Evolutionary conservation across 805 yeast genomes (phyloP).

Genomic region (Citeromyces nyonsensis): DNA sequence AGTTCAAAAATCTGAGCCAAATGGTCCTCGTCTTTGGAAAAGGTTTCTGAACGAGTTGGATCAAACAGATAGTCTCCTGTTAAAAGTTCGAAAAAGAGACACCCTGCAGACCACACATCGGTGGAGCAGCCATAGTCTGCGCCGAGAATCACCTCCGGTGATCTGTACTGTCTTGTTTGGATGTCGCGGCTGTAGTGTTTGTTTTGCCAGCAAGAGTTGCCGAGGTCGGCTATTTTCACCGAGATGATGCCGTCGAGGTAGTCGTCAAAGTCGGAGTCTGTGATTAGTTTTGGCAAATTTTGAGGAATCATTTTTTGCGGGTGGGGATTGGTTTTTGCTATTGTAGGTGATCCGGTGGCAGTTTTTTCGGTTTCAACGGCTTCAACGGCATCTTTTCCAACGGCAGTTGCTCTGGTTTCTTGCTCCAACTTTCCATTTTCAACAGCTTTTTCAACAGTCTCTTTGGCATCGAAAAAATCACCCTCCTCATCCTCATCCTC

Average conservation of each 20-base stretch:
- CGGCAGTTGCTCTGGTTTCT: constrained; percentile 1
- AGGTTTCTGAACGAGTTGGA: constrained; percentile 33
- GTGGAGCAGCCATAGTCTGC: constrained; percentile 49
- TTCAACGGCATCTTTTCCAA: background rate
- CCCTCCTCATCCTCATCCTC: constrained; percentile 2
- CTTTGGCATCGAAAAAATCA: constrained; percentile 1
- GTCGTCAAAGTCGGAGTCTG: constrained; percentile 2
- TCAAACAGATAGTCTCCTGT: constrained; percentile 51
- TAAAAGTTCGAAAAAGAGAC: constrained; percentile 40
- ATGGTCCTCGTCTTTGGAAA: constrained; percentile 43
- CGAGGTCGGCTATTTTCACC: constrained; percentile 55
- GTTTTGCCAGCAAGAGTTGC: constrained; percentile 52
- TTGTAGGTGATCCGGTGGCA: background rate
- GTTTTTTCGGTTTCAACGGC: background rate
- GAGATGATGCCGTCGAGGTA: constrained; percentile 12
- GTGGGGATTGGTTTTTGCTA: background rate
- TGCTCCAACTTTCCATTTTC: background rate
- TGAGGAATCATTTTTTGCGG: background rate
- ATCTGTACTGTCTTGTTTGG: constrained; percentile 52
- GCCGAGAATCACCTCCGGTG: constrained; percentile 49
- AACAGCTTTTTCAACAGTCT: background rate
- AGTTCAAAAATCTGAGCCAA: constrained; percentile 47
- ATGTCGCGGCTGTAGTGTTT: constrained; percentile 55
- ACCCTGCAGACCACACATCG: constrained; percentile 46
- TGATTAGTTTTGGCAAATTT: background rate